These are phyloP conservation scores for Wickerhamomyces chaumierensis DNA, from an alignment of 805 yeast genomes.

Conservation along the genomic window DNA sequence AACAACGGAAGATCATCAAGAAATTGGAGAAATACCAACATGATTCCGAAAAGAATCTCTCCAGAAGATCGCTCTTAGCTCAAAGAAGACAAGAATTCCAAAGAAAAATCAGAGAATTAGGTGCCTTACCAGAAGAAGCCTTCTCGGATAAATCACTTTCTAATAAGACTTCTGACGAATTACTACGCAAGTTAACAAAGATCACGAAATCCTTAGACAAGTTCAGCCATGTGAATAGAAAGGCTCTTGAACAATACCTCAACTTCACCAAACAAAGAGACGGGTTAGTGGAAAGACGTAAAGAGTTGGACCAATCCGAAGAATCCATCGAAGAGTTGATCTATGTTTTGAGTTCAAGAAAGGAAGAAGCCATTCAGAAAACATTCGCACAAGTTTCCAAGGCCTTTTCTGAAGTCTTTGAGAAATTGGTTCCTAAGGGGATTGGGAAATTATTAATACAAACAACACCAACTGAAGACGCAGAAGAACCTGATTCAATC, in stretches of 20 bases:
- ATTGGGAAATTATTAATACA: constrained; percentile 57
- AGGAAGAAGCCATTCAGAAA: constrained; percentile 68
- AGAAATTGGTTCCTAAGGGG: constrained; percentile 74
- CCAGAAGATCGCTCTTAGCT: constrained; percentile 47
- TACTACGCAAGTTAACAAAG: constrained; percentile 41
- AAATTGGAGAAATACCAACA: constrained; percentile 53
- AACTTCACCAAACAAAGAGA: constrained; percentile 65
- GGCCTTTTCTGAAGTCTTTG: constrained; percentile 67
- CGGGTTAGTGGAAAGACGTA: constrained; percentile 50
- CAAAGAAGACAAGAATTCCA: constrained; percentile 63
- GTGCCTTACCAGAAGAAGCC: constrained; percentile 85
- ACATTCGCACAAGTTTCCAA: constrained; percentile 70
- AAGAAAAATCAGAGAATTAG: constrained; percentile 66
- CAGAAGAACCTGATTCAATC: constrained; percentile 8
- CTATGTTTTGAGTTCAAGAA: constrained; percentile 57
- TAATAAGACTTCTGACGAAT: constrained; percentile 32
- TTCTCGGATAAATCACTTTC: constrained; percentile 34
- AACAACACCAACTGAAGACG: constrained; percentile 12
- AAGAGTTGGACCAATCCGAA: constrained; percentile 60
- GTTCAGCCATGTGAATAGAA: constrained; percentile 73
- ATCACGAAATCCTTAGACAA: constrained; percentile 47
- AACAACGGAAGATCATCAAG: constrained; percentile 41
- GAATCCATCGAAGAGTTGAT: constrained; percentile 66
- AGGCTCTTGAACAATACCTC: constrained; percentile 76
- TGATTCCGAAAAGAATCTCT: constrained; percentile 49